Percentiles rank a stretch among this genome's conserved stretches.
Evolutionary conservation across 2,329 filamentous ascomycete genomes (phyloP).

Genomic region (Trichoderma guizhouense): DNA sequence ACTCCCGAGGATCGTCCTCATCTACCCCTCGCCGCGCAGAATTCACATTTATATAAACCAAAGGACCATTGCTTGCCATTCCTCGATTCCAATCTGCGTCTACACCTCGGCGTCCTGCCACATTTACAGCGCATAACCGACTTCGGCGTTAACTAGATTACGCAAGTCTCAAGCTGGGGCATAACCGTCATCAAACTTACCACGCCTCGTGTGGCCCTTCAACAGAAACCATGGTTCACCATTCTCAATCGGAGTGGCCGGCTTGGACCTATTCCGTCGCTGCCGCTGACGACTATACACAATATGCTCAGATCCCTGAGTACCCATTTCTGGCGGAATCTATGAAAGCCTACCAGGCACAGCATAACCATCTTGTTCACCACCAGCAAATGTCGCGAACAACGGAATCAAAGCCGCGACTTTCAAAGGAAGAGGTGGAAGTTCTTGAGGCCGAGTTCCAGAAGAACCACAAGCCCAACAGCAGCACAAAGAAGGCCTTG

Average conservation of each 20-base stretch:
- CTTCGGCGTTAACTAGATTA: neutral
- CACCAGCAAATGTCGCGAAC: conserved; percentile 40
- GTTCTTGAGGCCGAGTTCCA: conserved; percentile 59
- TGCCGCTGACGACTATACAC: conserved; percentile 29
- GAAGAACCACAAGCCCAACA: conserved; percentile 63
- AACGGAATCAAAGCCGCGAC: conserved; percentile 49
- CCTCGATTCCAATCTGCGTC: neutral
- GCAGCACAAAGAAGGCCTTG: conserved; percentile 57
- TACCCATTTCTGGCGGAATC: conserved; percentile 39
- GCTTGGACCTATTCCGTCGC: conserved; percentile 33
- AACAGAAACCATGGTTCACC: conserved; percentile 32
- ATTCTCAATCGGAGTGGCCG: conserved; percentile 36
- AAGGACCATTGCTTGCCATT: neutral
- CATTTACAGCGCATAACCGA: neutral
- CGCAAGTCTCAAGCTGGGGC: neutral
- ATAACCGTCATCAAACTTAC: neutral
- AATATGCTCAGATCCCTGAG: conserved; percentile 33
- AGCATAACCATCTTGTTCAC: conserved; percentile 37
- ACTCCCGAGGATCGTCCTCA: neutral
- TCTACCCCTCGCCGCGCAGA: neutral
- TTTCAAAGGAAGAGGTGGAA: conserved; percentile 59
- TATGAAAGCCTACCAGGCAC: conserved; percentile 37
- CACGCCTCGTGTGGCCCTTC: neutral
- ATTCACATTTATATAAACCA: neutral
- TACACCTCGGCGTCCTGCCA: neutral